These are phyloP conservation scores for Pichia sp. DNA, from an alignment of 1,139 yeast genomes.

Conservation along the genomic window DNA sequence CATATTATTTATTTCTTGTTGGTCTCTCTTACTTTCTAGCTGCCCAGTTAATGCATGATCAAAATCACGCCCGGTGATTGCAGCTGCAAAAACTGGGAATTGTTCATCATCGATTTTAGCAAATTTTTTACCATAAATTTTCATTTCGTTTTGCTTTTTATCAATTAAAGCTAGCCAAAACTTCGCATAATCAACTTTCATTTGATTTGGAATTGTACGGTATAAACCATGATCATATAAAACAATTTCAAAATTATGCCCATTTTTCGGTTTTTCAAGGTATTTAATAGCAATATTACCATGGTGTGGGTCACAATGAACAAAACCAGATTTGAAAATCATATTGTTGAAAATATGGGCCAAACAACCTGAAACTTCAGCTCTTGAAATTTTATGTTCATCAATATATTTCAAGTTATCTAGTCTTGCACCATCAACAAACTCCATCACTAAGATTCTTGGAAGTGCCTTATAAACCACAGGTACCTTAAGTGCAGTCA, in stretches of 20 bases:
- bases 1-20: constrained; percentile 58
- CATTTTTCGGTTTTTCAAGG: constrained; percentile 30
- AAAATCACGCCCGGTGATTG: constrained; percentile 85
- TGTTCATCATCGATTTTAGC: constrained; percentile 78
- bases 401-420: constrained; percentile 68
- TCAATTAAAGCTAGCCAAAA: constrained; percentile 90
- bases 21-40: constrained; percentile 48
- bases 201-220: constrained; percentile 69
- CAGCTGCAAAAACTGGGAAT: constrained; percentile 82
- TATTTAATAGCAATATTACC: constrained; percentile 84
- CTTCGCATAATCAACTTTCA: constrained; percentile 79
- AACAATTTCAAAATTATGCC: constrained; percentile 83
- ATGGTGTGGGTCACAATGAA: constrained; percentile 98
- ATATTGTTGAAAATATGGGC: constrained; percentile 88
- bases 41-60: constrained; percentile 69
- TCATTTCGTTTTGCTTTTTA: constrained; percentile 59
- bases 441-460: constrained; percentile 85
- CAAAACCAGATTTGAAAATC: constrained; percentile 89
- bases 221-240: constrained; percentile 94
- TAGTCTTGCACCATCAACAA: constrained; percentile 70
- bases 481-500: constrained; percentile 80
- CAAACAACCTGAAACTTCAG: constrained; percentile 76
- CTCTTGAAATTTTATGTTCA: constrained; percentile 57
- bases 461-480: constrained; percentile 56
- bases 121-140: constrained; percentile 62